A percentile compares a stretch with the other conserved stretches of the same genome.
Evolutionary conservation across 805 yeast species (phyloP).

Genomic region (Metschnikowia similis): DNA sequence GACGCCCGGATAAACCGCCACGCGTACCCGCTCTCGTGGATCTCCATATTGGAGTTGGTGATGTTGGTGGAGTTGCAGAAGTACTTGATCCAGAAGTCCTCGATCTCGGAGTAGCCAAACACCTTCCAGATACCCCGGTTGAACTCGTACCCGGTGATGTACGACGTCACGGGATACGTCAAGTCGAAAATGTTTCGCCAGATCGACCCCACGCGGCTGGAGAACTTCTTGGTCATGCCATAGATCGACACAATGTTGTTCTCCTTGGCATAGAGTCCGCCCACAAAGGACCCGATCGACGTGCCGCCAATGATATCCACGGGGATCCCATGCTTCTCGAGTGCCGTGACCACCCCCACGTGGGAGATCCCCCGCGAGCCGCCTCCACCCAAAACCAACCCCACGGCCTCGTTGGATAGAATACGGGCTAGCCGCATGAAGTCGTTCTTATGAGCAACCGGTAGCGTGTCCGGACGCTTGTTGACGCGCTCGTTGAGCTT

Average conservation of each 20-base stretch:
- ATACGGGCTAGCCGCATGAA: conserved; percentile 86
- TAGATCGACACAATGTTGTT: conserved; percentile 87
- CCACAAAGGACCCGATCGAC: conserved; percentile 92
- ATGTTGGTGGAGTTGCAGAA: conserved; percentile 92
- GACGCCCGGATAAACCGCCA: conserved; percentile 96
- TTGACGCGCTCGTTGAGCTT: conserved; percentile 22
- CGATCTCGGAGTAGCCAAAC: conserved; percentile 87
- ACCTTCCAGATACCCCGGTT: conserved; percentile 97
- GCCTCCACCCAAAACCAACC: conserved; percentile 94
- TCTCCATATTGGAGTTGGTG: conserved; percentile 92
- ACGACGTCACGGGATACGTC: conserved; percentile 91
- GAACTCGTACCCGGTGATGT: conserved; percentile 95
- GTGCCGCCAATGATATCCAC: conserved; percentile 95
- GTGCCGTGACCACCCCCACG: conserved; percentile 83
- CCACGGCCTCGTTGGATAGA: conserved; percentile 88
- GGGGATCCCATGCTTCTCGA: conserved; percentile 91
- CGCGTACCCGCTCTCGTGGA: conserved; percentile 86
- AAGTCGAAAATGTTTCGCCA: conserved; percentile 85
- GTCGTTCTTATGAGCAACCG: conserved; percentile 48
- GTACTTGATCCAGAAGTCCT: conserved; percentile 90
- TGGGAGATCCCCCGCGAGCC: conserved; percentile 96
- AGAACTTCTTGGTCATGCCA: conserved; percentile 83
- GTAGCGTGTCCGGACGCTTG: conserved; percentile 14
- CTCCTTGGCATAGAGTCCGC: conserved; percentile 91
- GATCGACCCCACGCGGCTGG: conserved; percentile 72